A percentile compares a stretch with the other conserved stretches of the same genome.
Conservation (phyloP, 2,329 filamentous ascomycete genomes). For the Talaromyces sp. region DNA sequence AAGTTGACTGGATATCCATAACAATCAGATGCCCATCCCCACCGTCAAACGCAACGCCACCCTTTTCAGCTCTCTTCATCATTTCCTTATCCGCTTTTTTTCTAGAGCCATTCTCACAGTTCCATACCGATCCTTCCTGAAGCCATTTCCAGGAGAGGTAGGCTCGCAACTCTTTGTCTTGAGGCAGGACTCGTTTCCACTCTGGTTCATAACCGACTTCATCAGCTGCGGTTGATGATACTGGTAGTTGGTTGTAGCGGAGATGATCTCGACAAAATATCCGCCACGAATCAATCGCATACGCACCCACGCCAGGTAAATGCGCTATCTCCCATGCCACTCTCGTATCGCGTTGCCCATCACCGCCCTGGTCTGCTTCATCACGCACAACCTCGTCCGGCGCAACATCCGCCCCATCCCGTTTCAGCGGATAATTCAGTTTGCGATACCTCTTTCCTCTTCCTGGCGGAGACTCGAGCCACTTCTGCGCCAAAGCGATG, state of each 20-base stretch:
- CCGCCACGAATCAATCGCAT: constrained; percentile 85
- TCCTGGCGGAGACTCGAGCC: constrained; percentile 62
- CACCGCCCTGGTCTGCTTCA: constrained; percentile 36
- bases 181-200: constrained; percentile 81
- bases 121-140: constrained; percentile 78
- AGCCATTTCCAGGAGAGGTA: constrained; percentile 91
- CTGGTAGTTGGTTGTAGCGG: constrained; percentile 35
- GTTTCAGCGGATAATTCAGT: constrained; percentile 52
- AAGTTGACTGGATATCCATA: constrained; percentile 21
- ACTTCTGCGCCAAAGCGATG: constrained; percentile 66
- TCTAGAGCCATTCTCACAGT: constrained; percentile 62
- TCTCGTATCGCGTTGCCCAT: constrained; percentile 34
- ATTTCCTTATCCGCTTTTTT: constrained; percentile 39
- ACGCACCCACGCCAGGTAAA: constrained; percentile 71
- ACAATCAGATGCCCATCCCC: constrained; percentile 38
- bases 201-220: constrained; percentile 66
- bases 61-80: constrained; percentile 36
- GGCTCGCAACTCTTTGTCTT: constrained; percentile 84
- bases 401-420: constrained; percentile 50
- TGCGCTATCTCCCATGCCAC: constrained; percentile 81
- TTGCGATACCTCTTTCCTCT: constrained; percentile 57
- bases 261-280: constrained; percentile 86
- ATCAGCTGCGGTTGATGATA: constrained; percentile 49
- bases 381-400: constrained; percentile 49
- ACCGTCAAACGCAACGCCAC: constrained; percentile 43